Base-by-base conservation (phyloP, 108 stramenopile genomes). In the Cyclotella atomus region DNA sequence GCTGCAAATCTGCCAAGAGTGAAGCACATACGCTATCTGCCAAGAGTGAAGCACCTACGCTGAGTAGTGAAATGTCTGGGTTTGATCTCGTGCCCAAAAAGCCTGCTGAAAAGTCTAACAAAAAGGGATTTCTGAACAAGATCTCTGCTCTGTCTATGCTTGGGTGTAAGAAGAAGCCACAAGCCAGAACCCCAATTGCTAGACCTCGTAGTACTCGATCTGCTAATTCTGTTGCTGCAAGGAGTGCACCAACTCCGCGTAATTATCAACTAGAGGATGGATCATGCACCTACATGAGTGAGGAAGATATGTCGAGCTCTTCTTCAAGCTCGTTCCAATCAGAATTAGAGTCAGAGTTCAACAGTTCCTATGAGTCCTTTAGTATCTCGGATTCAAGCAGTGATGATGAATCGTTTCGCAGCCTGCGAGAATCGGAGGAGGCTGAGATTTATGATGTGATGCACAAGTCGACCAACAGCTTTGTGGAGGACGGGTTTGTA, bases 401-500 rank as follows among this genome's bases (percentile, higher is more conserved):
- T 21, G 56, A 47, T 6, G 64, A 49, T 49, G 35, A 49, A 49
- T 65, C 17, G 0, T 30, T 49, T 2, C 25, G 6, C 32, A 54
- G 36, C 47, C 28, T 46, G 17, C 35, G 33, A 17, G 66, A 68
- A 20, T 52, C 34, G 5, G 66, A 68, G 15, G 52, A 54, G 9
- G 52, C 28, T 6, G 45, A 47, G 19, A 57, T 57, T 2, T 57
- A 32, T n/a, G 14, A 57, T 8, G 28, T 30, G 28, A 29, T 46
- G 32, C 16, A 28, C 6, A 30, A 46, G 16, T 65, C 64, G 16
- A 20, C 38, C 9, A 35, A 28, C 52, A 68, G 66, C 24, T 68
- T 68, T 54, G 66, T 68, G 16, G 66, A 68, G 47, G 66, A 68
- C 24, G 66, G 36, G 28, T 68, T 68, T 54, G 52, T 36, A 2